Evolutionary conservation across 2,329 filamentous ascomycete genomes (phyloP).

Genomic region (Cladosporium sphaerospermum): DNA sequence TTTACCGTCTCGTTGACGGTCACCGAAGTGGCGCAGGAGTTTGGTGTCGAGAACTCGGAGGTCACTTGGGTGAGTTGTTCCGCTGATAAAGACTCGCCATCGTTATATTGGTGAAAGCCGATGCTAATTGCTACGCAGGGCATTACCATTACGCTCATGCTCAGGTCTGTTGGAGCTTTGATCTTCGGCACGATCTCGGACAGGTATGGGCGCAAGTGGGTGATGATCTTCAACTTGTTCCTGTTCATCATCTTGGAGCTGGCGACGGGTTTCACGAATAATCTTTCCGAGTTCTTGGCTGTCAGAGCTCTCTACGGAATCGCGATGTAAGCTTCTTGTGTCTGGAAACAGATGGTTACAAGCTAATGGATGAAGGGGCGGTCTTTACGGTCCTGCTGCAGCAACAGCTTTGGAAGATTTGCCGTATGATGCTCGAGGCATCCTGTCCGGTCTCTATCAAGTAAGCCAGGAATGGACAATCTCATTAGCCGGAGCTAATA

Average conservation of each 20-base stretch:
- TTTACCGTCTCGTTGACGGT: constrained; percentile 59
- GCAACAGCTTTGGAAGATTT: constrained; percentile 36
- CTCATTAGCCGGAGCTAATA: neutral
- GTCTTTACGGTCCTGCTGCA: constrained; percentile 28
- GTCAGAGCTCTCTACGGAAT: constrained; percentile 34
- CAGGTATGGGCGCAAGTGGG: constrained; percentile 30
- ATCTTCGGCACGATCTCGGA: constrained; percentile 27
- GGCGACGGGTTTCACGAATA: constrained; percentile 33
- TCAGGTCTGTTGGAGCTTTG: constrained; percentile 27
- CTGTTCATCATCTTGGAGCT: constrained; percentile 34
- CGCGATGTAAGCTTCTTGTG: constrained; percentile 20
- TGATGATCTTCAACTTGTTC: constrained; percentile 32
- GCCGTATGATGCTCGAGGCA: constrained; percentile 34
- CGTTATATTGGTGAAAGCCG: too few species aligned
- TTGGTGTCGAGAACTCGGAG: constrained; percentile 49
- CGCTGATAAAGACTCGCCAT: too few species aligned
- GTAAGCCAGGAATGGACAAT: neutral
- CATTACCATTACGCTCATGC: constrained; percentile 28
- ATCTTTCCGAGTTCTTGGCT: constrained; percentile 31
- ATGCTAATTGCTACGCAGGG: constrained; percentile 10
- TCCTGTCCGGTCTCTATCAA: constrained; percentile 30
- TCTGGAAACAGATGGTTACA: neutral
- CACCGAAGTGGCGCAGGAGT: constrained; percentile 47
- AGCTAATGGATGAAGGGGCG: constrained; percentile 20
- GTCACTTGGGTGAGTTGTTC: constrained; percentile 49